These are phyloP conservation scores for Gaeumannomyces tritici DNA, from an alignment of 2,329 filamentous ascomycete species.

Conservation along the genomic window DNA sequence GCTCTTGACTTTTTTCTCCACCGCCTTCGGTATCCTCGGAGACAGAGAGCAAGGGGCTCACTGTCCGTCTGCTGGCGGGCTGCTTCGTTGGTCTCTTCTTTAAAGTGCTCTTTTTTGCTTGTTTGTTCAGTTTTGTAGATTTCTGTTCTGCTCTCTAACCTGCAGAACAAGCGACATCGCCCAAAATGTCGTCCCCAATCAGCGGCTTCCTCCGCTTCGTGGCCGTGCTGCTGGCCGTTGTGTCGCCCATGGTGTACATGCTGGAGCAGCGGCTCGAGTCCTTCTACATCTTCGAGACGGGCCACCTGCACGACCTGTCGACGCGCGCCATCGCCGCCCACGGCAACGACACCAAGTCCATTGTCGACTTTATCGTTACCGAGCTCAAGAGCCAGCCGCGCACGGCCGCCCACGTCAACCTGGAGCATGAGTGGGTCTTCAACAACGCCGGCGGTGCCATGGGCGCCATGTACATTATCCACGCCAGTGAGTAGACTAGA, in stretches of 20 bases:
- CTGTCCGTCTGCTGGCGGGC: neutral
- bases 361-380: constrained; percentile 60
- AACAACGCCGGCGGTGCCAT: constrained; percentile 89
- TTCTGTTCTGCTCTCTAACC: neutral
- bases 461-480: constrained; percentile 85
- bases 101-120: neutral
- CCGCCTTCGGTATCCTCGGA: constrained; percentile 1
- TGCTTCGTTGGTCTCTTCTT: neutral
- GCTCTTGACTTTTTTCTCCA: neutral
- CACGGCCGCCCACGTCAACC: constrained; percentile 48
- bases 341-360: constrained; percentile 63
- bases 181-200: constrained; percentile 2
- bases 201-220: constrained; percentile 21
- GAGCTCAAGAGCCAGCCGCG: constrained; percentile 51
- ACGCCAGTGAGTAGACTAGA: constrained; percentile 57
- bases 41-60: neutral
- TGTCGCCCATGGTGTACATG: constrained; percentile 43
- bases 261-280: constrained; percentile 48
- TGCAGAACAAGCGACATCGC: neutral
- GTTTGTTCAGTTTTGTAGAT: neutral
- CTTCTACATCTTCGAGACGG: constrained; percentile 69
- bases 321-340: constrained; percentile 55
- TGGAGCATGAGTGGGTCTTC: constrained; percentile 76
- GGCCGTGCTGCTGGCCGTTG: constrained; percentile 42
- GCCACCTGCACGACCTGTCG: constrained; percentile 59